Evolutionary conservation across 2,329 filamentous ascomycete genomes (phyloP), one percentile per base, ranked within the genome.

Genomic region (Hymenoscyphus salicellus): DNA sequence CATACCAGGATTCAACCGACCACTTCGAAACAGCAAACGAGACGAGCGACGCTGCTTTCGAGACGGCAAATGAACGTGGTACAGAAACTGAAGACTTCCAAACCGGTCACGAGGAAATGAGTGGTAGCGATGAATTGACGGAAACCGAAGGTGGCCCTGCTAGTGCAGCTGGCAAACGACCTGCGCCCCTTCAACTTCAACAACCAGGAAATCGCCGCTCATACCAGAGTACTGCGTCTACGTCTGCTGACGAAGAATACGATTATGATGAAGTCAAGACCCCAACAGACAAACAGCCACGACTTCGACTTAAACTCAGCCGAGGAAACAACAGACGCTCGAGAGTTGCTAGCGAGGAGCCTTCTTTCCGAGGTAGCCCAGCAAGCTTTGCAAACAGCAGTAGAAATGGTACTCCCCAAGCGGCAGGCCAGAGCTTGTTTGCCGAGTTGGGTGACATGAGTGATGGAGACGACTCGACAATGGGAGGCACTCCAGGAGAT

Each of bases 81-180:
- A 97, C 92, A 0, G 93, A 96, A 78, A 96, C 93, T 11, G 94
- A 98, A 71, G 92, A 92, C 68, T 98, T 98, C 85, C 91, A 96
- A 76, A 97, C 94, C 3, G 93, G 91, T n/a, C 86, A 88, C 17
- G 95, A 98, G 72, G 90, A 92, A 26, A 78, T 87, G 61, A 93
- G 89, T 73, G 90, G 92, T 66, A 52, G 38, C 23, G 90, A 93
- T 70, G 82, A 78, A 3, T 81, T 90, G 58, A 96, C 93, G 0
- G 94, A 97, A 78, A 98, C 93, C 0, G 94, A 97, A 76, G 81
- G 74, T 61, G 78, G 75, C 46, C 76, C 74, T 17, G 69, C 63
- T 61, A 74, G 58, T 32, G 30, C 17, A 17, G 61, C 73, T 58
- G 74, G 74, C 20, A 75, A 75, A 20, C 81, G 79, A 69, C 78